Base-by-base conservation (phyloP, 1,284 basidiomycete genomes). In the Papiliotrema fonsecae region DNA sequence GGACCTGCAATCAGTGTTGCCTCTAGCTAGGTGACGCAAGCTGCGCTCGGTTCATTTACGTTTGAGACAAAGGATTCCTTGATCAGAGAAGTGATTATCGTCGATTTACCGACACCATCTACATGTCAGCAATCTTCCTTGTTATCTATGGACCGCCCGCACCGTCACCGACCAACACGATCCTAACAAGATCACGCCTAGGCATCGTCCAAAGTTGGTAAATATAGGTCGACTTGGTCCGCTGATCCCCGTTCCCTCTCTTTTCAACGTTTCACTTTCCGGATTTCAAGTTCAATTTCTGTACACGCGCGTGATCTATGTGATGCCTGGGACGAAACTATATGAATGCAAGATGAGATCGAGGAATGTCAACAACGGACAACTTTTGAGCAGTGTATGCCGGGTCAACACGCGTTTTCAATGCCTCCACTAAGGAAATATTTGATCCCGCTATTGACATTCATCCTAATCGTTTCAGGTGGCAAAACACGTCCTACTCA, bases 61-160 rank as follows among this genome's bases (percentile, higher is more conserved):
- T 90, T 86, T 38, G 86, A 78, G 41, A 96, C 86, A 68, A 87
- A 97, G 27, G 86, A 84, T 72, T 94, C 91, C 72, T 96, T 96
- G 76, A 97, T 94, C 68, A 97, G 81, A 28, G 89, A 90, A 14
- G 89, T 94, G 69, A 97, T 85, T 69, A 97, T 90, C 36, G 88
- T 90, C 72, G 88, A 91, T 78, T 94, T 94, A 58, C 90, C 90
- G 61, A 93, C 90, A 58, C 87, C 87, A 77, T 92, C 90, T 92
- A 66, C 34, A 36, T 50, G 49, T 57, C 24, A 47, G 50, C 24
- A 3, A n/a, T 11, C 5, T 19, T n/a, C 16, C 10, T 13, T 21
- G n/a, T 31, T 19, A 7, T 21, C 22, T 9, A 32, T 24, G 28
- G 2, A 18, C 6, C 21, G 62, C 74, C 81, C 69, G n/a, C 66